These are phyloP conservation scores for Ramalina peruviana DNA, from an alignment of 495 filamentous ascomycete genomes.

Conservation along the genomic window DNA sequence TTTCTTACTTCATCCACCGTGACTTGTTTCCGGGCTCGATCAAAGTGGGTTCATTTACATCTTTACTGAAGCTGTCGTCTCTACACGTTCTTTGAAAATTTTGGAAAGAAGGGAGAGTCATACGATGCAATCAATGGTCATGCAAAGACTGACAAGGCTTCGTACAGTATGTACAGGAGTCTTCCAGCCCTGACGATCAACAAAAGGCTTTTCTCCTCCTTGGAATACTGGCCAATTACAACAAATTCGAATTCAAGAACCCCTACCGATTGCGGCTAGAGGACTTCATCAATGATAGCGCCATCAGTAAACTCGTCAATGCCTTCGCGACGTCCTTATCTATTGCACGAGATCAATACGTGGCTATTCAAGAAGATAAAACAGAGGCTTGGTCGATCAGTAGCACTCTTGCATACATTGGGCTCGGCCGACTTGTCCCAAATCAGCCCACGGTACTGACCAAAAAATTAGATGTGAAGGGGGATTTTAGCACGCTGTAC, in stretches of 20 bases:
- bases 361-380: conserved; percentile 82
- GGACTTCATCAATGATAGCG: conserved; percentile 88
- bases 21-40: conserved; percentile 90
- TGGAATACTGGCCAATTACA: conserved; percentile 92
- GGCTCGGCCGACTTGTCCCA: conserved; percentile 61
- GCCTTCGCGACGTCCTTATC: conserved; percentile 59
- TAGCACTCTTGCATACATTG: conserved; percentile 70
- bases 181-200: conserved; percentile 44
- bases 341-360: conserved; percentile 54
- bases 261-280: conserved; percentile 90
- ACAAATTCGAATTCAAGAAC: conserved; percentile 98
- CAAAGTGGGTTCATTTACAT: conserved; percentile 48
- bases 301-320: conserved; percentile 68
- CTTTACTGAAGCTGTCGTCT: neutral
- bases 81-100: neutral
- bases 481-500: conserved; percentile 57
- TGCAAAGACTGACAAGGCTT: neutral
- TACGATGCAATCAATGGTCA: too few species aligned
- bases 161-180: conserved; percentile 70
- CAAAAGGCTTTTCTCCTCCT: conserved; percentile 70
- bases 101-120: too few species aligned
- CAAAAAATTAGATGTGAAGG: conserved; percentile 59
- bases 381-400: conserved; percentile 81
- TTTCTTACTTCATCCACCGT: conserved; percentile 89
- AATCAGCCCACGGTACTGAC: conserved; percentile 44